Percentiles rank a stretch among this genome's conserved stretches.
These are phyloP conservation scores for Rhodotorula mucilaginosa DNA, from an alignment of 1,284 basidiomycete genomes.

Conservation along the genomic window DNA sequence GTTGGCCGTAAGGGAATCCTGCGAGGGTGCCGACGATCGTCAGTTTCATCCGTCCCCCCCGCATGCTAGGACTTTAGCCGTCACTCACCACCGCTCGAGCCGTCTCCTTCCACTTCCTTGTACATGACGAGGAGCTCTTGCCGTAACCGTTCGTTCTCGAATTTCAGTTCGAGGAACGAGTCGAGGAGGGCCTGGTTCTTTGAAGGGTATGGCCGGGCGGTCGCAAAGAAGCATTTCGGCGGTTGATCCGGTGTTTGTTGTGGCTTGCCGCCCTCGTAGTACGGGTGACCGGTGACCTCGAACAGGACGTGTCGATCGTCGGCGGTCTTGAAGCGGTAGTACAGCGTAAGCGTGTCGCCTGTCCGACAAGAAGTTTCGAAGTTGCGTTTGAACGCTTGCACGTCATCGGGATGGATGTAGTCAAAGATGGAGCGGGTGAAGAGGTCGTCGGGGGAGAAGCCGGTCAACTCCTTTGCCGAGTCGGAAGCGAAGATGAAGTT, in stretches of 20 bases:
- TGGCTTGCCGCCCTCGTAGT: conserved; percentile 49
- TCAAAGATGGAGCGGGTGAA: conserved; percentile 65
- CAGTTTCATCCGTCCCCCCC: too few species aligned
- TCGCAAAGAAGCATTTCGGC: conserved; percentile 62
- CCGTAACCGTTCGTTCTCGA: conserved; percentile 66
- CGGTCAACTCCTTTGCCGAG: conserved; percentile 67
- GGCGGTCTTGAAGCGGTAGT: conserved; percentile 62
- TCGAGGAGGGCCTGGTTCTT: conserved; percentile 70
- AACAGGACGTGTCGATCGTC: conserved; percentile 58
- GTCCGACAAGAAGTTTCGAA: conserved; percentile 60
- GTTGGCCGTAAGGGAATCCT: conserved; percentile 18
- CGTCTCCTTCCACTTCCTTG: conserved; percentile 42
- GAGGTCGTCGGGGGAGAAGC: conserved; percentile 70
- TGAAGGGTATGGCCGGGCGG: conserved; percentile 73
- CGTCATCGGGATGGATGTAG: conserved; percentile 65
- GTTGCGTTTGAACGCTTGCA: conserved; percentile 57
- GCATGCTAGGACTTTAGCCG: too few species aligned
- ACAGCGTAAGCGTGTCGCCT: conserved; percentile 58
- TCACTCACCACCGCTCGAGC: conserved; percentile 8
- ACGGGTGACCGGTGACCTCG: conserved; percentile 68
- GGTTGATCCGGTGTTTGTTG: conserved; percentile 4
- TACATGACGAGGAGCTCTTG: conserved; percentile 45
- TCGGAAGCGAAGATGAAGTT: conserved; percentile 68
- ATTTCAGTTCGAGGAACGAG: conserved; percentile 71
- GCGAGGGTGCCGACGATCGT: too few species aligned